phyloP scores from a whole-genome alignment of 2,329 filamentous ascomycete species.

The Phoma sp. region DNA sequence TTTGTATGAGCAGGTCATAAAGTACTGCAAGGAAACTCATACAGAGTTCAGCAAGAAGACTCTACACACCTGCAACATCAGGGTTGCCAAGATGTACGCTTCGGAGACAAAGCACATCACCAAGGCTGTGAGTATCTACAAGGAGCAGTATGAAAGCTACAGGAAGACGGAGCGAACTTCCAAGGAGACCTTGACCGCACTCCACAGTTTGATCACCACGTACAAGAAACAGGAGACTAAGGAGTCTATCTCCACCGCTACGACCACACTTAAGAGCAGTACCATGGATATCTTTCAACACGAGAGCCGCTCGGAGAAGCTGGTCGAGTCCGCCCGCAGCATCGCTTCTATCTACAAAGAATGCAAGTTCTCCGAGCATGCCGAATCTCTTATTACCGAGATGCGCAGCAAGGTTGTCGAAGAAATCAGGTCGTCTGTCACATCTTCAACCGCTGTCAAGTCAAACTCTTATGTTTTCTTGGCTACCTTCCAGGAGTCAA shows the following conservation, averaged over 20 bases:
- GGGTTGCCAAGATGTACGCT: slow-evolving; percentile 58
- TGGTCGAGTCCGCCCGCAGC: slow-evolving; percentile 29
- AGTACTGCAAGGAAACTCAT: slow-evolving; percentile 31
- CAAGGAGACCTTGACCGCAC: slow-evolving; percentile 26
- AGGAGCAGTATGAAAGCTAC: slow-evolving; percentile 26
- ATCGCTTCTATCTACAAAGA: slow-evolving; percentile 33
- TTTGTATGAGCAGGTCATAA: slow-evolving; percentile 30
- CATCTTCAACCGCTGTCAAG: slow-evolving; percentile 18
- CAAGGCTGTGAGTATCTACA: slow-evolving; percentile 30
- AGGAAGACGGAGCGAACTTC: slow-evolving; percentile 25
- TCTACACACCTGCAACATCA: slow-evolving; percentile 58
- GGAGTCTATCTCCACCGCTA: slow-evolving; percentile 29
- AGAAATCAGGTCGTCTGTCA: slow-evolving; percentile 20
- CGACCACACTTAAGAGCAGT: slow-evolving; percentile 25
- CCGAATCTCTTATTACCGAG: slow-evolving; percentile 24
- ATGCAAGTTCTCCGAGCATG: slow-evolving; percentile 25
- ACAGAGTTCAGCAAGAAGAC: slow-evolving; percentile 36
- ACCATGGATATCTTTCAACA: slow-evolving; percentile 30
- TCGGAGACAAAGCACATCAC: slow-evolving; percentile 42
- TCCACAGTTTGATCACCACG: slow-evolving; percentile 24
- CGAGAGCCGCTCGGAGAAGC: slow-evolving; percentile 26
- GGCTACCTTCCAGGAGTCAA: slow-evolving; percentile 53
- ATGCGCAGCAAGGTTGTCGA: slow-evolving; percentile 31
- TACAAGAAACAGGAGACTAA: slow-evolving; percentile 34
- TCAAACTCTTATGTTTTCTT: slow-evolving; percentile 47